Evolutionary conservation across 306 rosid genomes (phyloP).

Genomic region (Rosa lucieae): DNA sequence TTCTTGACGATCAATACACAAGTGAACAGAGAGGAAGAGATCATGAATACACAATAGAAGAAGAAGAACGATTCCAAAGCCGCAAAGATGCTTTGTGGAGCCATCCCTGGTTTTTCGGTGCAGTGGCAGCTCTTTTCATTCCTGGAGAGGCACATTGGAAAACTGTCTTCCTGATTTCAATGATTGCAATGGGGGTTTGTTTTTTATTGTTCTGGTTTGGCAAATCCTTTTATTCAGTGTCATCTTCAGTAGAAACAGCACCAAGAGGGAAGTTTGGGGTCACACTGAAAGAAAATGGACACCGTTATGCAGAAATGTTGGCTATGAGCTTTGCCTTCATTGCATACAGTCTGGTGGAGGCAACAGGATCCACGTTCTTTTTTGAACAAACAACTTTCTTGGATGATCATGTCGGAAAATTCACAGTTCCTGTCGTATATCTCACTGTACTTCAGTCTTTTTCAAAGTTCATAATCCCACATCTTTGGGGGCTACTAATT

Average conservation of each 20-base stretch:
- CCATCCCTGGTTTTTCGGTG: background rate
- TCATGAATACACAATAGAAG: too few relatives aligned
- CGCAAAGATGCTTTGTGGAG: background rate
- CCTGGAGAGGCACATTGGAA: background rate
- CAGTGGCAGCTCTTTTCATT: background rate
- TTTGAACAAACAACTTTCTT: background rate
- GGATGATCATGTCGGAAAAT: background rate
- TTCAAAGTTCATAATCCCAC: background rate
- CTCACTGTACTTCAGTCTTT: background rate
- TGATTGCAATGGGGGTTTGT: background rate
- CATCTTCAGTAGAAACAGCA: too few relatives aligned
- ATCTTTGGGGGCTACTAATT: background rate
- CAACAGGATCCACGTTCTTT: background rate
- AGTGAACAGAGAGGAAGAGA: background rate
- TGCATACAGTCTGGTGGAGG: background rate
- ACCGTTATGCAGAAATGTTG: background rate
- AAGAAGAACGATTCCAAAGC: too few relatives aligned
- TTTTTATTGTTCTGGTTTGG: background rate
- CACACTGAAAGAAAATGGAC: too few relatives aligned
- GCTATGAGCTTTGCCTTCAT: background rate
- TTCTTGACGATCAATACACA: background rate
- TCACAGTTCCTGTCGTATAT: background rate
- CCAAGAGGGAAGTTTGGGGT: too few relatives aligned
- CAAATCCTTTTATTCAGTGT: background rate
- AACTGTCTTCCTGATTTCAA: background rate